phyloP scores from a whole-genome alignment of 2,329 filamentous ascomycete genomes.

The Arthrobotrys sphaeroides region DNA sequence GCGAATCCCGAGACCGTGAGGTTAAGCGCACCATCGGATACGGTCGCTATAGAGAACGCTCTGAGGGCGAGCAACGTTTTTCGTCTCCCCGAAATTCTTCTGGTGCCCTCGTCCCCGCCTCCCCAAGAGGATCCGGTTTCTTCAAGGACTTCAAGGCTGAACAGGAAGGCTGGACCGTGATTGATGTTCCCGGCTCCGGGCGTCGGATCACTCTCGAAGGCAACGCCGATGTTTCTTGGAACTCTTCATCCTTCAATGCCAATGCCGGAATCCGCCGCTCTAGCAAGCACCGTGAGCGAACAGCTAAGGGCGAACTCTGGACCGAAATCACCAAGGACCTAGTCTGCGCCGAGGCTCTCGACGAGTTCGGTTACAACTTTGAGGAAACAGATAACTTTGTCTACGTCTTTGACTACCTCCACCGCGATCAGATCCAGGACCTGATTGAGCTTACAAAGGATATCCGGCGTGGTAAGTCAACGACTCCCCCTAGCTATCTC shows the following conservation, averaged over 20 bases:
- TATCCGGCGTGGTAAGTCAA: slow-evolving; percentile 70
- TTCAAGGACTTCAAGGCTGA: slow-evolving; percentile 50
- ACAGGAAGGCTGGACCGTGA: slow-evolving; percentile 52
- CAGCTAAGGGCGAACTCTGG: slow-evolving; percentile 73
- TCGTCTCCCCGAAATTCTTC: slow-evolving; percentile 34
- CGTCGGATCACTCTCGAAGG: slow-evolving; percentile 48
- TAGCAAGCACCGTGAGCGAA: slow-evolving; percentile 37
- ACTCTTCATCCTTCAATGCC: slow-evolving; percentile 31
- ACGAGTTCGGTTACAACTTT: slow-evolving; percentile 83
- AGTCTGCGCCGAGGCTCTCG: slow-evolving; percentile 85
- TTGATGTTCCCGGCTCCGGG: slow-evolving; percentile 45
- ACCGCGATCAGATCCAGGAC: slow-evolving; percentile 83
- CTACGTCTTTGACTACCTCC: slow-evolving; percentile 90
- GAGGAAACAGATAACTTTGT: slow-evolving; percentile 90
- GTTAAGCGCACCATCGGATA: slow-evolving; percentile 52
- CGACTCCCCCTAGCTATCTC: slow-evolving; percentile 19
- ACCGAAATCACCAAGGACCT: slow-evolving; percentile 96
- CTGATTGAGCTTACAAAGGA: slow-evolving; percentile 84
- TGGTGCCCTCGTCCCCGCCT: slow-evolving; percentile 41
- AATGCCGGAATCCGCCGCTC: slow-evolving; percentile 43
- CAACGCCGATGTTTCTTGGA: slow-evolving; percentile 34
- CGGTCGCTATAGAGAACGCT: slow-evolving; percentile 46
- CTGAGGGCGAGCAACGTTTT: slow-evolving; percentile 27
- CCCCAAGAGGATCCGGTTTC: slow-evolving; percentile 49
- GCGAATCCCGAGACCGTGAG: slow-evolving; percentile 48